Percentiles rank a stretch among this genome's conserved stretches.
Conservation (phyloP, 805 yeast genomes). For the Candida corydali region DNA sequence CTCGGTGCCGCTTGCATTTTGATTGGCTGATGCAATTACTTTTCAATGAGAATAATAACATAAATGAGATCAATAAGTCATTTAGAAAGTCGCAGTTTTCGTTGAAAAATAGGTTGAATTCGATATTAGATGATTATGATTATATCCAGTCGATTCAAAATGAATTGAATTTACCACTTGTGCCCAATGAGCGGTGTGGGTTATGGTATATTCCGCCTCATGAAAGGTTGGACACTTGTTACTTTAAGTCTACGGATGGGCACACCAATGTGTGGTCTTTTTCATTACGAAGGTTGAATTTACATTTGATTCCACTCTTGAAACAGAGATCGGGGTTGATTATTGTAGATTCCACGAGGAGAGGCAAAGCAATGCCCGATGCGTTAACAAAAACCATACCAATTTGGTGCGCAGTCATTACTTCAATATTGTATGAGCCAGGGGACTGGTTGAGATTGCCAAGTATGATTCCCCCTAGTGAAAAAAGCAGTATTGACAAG, state of each 20-base stretch:
- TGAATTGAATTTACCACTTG: slow-evolving; percentile 31
- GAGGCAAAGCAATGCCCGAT: slow-evolving; percentile 85
- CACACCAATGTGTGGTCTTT: slow-evolving; percentile 81
- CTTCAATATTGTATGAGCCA: slow-evolving; percentile 44
- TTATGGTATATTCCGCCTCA: slow-evolving; percentile 69
- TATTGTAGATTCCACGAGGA: slow-evolving; percentile 78
- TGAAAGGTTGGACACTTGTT: slow-evolving; percentile 44
- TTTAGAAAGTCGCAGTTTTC: slow-evolving; percentile 50
- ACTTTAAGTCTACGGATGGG: slow-evolving; percentile 91
- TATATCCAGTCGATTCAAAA: slow-evolving; percentile 38
- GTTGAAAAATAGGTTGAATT: slow-evolving; percentile 58
- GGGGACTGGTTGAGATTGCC: slow-evolving; percentile 14
- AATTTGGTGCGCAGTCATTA: slow-evolving; percentile 84
- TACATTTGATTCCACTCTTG: slow-evolving; percentile 59
- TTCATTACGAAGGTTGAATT: slow-evolving; percentile 66
- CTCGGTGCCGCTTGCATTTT: not conserved
- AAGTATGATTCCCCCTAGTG: slow-evolving; percentile 48
- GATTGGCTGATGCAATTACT: slow-evolving; percentile 3
- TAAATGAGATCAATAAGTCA: slow-evolving; percentile 33
- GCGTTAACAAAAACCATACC: slow-evolving; percentile 84
- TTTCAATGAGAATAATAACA: slow-evolving; percentile 9
- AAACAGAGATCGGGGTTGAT: slow-evolving; percentile 43
- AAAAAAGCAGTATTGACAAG: slow-evolving; percentile 45
- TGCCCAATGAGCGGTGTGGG: slow-evolving; percentile 86
- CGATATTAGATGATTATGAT: slow-evolving; percentile 60